Conservation (phyloP, 148 eudicot species). For the Drosera capensis region DNA sequence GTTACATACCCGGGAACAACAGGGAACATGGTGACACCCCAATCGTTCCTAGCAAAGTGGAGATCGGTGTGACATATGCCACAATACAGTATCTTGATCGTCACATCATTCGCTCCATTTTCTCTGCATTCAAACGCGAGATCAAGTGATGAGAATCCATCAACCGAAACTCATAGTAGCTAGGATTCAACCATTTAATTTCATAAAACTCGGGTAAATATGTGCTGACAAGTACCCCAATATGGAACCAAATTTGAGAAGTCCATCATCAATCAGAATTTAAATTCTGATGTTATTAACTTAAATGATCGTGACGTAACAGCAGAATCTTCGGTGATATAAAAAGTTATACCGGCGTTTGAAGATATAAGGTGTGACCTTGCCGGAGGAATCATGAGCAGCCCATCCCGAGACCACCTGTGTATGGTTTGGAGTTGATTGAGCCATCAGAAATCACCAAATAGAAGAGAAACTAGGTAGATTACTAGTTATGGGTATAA, state of each 20-base stretch:
- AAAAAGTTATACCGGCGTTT: conserved; percentile 92
- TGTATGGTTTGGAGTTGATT: conserved; percentile 74
- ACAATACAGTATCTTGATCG: conserved; percentile 64
- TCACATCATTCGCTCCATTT: conserved; percentile 68
- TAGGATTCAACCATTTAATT: background rate
- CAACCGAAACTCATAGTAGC: background rate
- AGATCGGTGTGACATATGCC: conserved; percentile 90
- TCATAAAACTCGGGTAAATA: too few relatives aligned
- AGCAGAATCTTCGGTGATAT: too few relatives aligned
- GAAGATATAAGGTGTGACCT: conserved; percentile 63
- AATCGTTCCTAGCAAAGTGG: conserved; percentile 55
- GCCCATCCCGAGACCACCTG: conserved; percentile 84
- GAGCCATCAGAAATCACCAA: conserved; percentile 30
- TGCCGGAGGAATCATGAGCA: conserved; percentile 71
- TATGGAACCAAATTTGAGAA: background rate
- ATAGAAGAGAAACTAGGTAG: background rate
- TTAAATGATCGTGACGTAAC: background rate
- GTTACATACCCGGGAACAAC: conserved; percentile 72
- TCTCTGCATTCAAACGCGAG: conserved; percentile 24
- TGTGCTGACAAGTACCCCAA: background rate
- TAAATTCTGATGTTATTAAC: background rate
- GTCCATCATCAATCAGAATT: background rate
- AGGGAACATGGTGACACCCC: conserved; percentile 94
- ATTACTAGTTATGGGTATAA: too few relatives aligned
- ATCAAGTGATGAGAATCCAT: too few relatives aligned